phyloP scores from a whole-genome alignment of 345 rosid genomes.

The Diplotaxis tenuifolia region DNA sequence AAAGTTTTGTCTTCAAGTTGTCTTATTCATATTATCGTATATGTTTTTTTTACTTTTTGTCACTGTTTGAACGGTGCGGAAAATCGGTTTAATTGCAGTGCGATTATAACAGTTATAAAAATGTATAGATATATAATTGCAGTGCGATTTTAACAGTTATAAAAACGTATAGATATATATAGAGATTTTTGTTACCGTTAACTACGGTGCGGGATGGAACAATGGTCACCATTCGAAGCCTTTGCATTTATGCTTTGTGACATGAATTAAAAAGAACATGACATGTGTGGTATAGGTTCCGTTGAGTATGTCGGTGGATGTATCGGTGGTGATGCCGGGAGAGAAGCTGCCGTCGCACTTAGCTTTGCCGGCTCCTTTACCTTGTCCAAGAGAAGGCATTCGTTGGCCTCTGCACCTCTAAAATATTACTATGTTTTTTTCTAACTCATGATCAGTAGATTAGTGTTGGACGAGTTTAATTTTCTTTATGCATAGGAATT shows the following conservation, averaged over 20 bases:
- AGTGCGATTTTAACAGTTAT: too few relatives aligned
- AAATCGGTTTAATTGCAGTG: too few relatives aligned
- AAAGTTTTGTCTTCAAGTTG: neutral
- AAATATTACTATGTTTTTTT: neutral
- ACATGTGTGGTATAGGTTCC: constrained; percentile 36
- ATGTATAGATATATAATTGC: too few relatives aligned
- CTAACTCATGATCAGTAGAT: constrained; percentile 13
- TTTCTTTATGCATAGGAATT: neutral
- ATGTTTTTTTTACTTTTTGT: too few relatives aligned
- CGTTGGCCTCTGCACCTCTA: constrained; percentile 56
- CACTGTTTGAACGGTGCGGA: too few relatives aligned
- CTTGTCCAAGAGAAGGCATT: constrained; percentile 71
- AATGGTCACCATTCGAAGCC: too few relatives aligned
- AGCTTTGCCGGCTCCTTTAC: constrained; percentile 91
- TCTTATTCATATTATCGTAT: neutral
- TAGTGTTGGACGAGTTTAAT: constrained; percentile 5
- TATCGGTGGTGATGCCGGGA: constrained; percentile 89
- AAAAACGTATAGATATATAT: too few relatives aligned
- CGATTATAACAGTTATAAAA: too few relatives aligned
- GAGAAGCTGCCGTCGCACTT: constrained; percentile 67
- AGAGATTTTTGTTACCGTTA: too few relatives aligned
- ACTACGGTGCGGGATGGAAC: too few relatives aligned
- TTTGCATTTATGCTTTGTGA: neutral
- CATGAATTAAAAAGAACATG: neutral
- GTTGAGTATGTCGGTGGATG: constrained; percentile 47